Evolutionary conservation across 1,284 basidiomycete genomes (phyloP).

Genomic region (Moesziomyces sp.): DNA sequence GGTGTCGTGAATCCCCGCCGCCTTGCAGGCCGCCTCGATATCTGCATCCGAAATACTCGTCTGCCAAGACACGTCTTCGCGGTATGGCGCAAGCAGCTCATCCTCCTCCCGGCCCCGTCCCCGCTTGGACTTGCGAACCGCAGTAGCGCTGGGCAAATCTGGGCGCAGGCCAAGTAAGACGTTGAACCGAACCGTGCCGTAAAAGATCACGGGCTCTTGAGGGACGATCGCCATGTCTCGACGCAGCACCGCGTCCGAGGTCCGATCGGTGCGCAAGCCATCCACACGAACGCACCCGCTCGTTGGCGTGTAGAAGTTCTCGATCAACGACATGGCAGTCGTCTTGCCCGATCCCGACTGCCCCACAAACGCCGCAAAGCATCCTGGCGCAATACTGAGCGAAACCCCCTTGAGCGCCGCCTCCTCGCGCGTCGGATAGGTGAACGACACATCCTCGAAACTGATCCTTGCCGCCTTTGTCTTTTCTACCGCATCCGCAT

Average conservation of each 20-base stretch:
- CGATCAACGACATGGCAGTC: constrained; percentile 67
- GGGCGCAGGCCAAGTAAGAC: constrained; percentile 37
- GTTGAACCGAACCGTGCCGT: constrained; percentile 71
- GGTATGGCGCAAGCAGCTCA: constrained; percentile 26
- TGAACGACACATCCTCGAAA: constrained; percentile 44
- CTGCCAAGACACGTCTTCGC: constrained; percentile 20
- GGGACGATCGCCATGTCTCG: constrained; percentile 54
- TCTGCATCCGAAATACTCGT: constrained; percentile 9
- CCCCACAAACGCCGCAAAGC: constrained; percentile 71
- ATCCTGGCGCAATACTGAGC: constrained; percentile 50
- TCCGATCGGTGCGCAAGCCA: constrained; percentile 88
- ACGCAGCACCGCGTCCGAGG: constrained; percentile 71
- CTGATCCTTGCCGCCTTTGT: constrained; percentile 9
- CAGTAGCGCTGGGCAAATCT: constrained; percentile 18
- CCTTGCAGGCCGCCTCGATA: constrained; percentile 14
- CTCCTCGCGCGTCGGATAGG: constrained; percentile 37
- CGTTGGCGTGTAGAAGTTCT: constrained; percentile 74
- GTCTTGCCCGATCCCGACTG: constrained; percentile 63
- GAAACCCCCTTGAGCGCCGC: constrained; percentile 53
- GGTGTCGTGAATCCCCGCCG: constrained; percentile 74
- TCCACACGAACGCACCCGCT: constrained; percentile 79
- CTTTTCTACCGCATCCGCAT: constrained; percentile 18
- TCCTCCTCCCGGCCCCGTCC: constrained; percentile 54
- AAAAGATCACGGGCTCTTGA: constrained; percentile 68
- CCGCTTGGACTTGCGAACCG: constrained; percentile 23